Evolutionary conservation across 306 rosid genomes (phyloP), one percentile per base, ranked within the genome.

Genomic region (Quillaja saponaria): DNA sequence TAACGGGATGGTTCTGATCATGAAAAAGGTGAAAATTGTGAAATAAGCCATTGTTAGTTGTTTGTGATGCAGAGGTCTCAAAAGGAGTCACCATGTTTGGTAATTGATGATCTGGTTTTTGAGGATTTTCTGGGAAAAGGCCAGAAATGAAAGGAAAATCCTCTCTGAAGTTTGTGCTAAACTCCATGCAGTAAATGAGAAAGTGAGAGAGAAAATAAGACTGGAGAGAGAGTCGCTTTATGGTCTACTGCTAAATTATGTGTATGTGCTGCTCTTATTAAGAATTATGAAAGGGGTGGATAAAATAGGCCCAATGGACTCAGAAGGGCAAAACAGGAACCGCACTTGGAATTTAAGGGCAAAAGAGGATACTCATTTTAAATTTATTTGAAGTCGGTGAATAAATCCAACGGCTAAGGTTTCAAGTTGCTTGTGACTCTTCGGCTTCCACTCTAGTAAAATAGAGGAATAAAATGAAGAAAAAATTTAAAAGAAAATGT

Each of bases 351-450:
- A n/a, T n/a, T n/a, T n/a, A n/a, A n/a, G n/a, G n/a, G n/a, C n/a
- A n/a, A n/a, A n/a, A n/a, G n/a, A n/a, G n/a, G n/a, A n/a, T n/a
- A n/a, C n/a, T n/a, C n/a, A n/a, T n/a, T n/a, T n/a, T n/a, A n/a
- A n/a, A n/a, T n/a, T n/a, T n/a, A 44, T 20, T 6, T 7, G 67
- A 68, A 62, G 57, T n/a, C 38, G 69, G 7, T 33, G 25, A 6
- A 8, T 15, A 1, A 5, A 86, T 82, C 95, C 34, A 56, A 86
- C 31, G 86, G 79, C 20, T 51, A 4, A 49, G 13, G 16, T 69
- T 81, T 9, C 40, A 35, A 66, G 44, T 68, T 48, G 55, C 2
- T 6, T 60, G 60, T 77, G 89, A 69, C 86, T 72, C 18, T 80
- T 76, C 59, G 78, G 57, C 80, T 90, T 78, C 79, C 18, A 8